Evolutionary conservation across 306 rosid species (phyloP), one percentile per base, ranked within the genome.

Genomic region (Ochetophila trinervis): DNA sequence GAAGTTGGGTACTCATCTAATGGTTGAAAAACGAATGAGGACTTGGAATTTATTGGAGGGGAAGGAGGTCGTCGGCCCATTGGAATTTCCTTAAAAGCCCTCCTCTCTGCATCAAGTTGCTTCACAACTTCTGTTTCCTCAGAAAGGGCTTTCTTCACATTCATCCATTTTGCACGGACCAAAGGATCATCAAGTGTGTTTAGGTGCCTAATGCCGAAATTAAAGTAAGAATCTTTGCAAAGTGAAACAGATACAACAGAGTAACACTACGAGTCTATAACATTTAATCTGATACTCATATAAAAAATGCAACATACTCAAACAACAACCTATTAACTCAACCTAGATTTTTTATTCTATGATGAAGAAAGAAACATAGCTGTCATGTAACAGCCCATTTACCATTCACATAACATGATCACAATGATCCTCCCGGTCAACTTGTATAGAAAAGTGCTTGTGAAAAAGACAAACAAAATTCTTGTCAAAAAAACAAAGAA

Each of bases 1-100:
- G 96, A 89, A 65, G 92, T 85, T 8, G 96, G 98, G 49, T 91
- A 89, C 76, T 91, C 98, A 69, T 91, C 98, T 55, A 89, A 80
- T 12, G 98, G 95, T 67, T 89, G 96, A 73, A 91, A 91, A 68
- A 89, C 90, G 66, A 89, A 91, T 0, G 88, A 83, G 0, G 96
- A 88, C 74, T 91, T 88, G 4, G 82, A 60, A 50, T 83, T 74
- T 51, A 89, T 82, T 17, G 96, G 96, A 23, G 98, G 96, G 0
- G 96, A 89, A 18, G 92, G 57, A 34, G 96, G 81, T n/a, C 90
- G 92, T 21, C 98, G 89, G 54, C 88, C 89, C 49, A 54, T 16
- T 4, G 92, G 90, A 54, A 60, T 77, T 53, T 87, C 95, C 76
- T 91, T 89, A 51, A 91, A 91, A 55, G 85, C 85, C 74, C 73